Conservation (phyloP, 2,329 filamentous ascomycete genomes). For the Hirsutella minnesotensis region DNA sequence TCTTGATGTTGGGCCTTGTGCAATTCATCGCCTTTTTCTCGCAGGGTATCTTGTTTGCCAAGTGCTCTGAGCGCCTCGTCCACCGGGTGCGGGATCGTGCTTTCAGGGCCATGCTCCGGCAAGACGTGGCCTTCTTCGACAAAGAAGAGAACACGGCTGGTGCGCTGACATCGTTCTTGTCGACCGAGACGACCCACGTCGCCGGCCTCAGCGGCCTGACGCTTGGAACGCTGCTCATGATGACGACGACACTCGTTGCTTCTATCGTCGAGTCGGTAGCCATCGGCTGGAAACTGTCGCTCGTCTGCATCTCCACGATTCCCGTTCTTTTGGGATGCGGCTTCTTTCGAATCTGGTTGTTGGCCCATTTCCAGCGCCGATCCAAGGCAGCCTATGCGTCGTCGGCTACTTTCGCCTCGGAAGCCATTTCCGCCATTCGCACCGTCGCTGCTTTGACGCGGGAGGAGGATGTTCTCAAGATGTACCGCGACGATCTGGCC, state of each 20-base stretch:
- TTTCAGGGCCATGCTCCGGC: slow-evolving; percentile 79
- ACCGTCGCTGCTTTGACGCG: slow-evolving; percentile 86
- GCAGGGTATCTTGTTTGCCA: slow-evolving; percentile 68
- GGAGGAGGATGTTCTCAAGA: slow-evolving; percentile 64
- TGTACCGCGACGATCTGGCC: slow-evolving; percentile 58
- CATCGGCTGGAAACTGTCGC: slow-evolving; percentile 77
- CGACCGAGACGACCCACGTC: slow-evolving; percentile 79
- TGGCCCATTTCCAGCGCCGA: slow-evolving; percentile 66
- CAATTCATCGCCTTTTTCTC: slow-evolving; percentile 56
- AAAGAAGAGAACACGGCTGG: slow-evolving; percentile 80
- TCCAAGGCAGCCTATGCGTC: slow-evolving; percentile 69
- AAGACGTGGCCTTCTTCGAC: slow-evolving; percentile 90
- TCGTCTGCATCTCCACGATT: slow-evolving; percentile 70
- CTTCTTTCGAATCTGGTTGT: slow-evolving; percentile 79
- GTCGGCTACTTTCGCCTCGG: slow-evolving; percentile 80
- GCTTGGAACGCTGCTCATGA: slow-evolving; percentile 74
- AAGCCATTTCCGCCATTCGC: slow-evolving; percentile 86
- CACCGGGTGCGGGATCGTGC: slow-evolving; percentile 71
- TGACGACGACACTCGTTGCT: slow-evolving; percentile 65
- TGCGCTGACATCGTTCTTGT: slow-evolving; percentile 77
- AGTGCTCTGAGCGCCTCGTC: slow-evolving; percentile 76
- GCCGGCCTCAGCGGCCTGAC: slow-evolving; percentile 81
- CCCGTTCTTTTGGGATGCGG: slow-evolving; percentile 69
- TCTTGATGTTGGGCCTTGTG: slow-evolving; percentile 67
- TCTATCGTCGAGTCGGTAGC: slow-evolving; percentile 59